Conservation (phyloP, 2,329 filamentous ascomycete genomes). For the Pestalotiopsis sp. region DNA sequence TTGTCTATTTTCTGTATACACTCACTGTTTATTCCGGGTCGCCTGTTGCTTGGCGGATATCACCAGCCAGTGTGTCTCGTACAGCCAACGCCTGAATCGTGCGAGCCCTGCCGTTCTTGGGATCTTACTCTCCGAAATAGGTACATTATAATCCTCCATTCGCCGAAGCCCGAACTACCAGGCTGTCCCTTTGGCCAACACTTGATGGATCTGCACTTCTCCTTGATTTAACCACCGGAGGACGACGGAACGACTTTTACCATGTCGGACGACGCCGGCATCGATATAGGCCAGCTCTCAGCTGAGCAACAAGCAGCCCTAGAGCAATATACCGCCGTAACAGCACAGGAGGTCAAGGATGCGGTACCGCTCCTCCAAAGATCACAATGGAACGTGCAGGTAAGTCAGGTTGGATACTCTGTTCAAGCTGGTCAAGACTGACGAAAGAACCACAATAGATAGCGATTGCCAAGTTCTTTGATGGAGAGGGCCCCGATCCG, state of each 20-base stretch:
- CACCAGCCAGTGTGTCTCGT: too few species aligned
- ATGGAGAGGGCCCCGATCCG: conserved; percentile 85
- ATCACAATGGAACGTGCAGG: conserved; percentile 96
- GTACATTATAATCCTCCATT: not conserved
- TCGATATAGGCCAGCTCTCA: conserved; percentile 70
- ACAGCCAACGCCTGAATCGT: not conserved
- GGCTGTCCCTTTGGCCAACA: not conserved
- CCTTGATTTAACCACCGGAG: not conserved
- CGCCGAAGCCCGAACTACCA: not conserved
- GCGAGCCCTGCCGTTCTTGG: not conserved
- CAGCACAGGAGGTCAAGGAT: conserved; percentile 74
- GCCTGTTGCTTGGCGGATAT: too few species aligned
- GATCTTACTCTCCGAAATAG: not conserved
- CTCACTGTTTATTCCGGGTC: too few species aligned
- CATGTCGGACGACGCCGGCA: conserved; percentile 45
- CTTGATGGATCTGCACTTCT: not conserved
- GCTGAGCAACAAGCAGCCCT: conserved; percentile 79
- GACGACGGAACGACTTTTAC: conserved; percentile 13
- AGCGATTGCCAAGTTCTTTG: conserved; percentile 95
- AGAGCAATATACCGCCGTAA: conserved; percentile 85
- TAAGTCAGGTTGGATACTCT: conserved; percentile 34
- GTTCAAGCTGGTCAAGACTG: conserved; percentile 1
- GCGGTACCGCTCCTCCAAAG: conserved; percentile 78
- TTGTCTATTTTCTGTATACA: not conserved
- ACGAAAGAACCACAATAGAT: conserved; percentile 56